Conservation (phyloP, 2,329 filamentous ascomycete genomes). For the Falciphora oryzae region DNA sequence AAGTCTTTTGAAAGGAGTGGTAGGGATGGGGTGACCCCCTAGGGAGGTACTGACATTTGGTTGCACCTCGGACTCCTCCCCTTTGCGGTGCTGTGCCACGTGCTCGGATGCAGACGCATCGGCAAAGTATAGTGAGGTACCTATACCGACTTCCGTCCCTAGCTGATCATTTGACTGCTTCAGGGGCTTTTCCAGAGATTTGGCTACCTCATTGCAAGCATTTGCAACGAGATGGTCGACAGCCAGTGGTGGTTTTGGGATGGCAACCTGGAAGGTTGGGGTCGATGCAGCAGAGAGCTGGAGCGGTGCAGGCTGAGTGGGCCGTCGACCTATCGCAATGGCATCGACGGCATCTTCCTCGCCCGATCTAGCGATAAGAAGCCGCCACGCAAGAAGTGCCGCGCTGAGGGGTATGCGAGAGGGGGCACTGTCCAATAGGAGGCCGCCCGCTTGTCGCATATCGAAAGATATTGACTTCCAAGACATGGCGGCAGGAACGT, state of each 20-base stretch:
- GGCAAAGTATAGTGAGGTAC: constrained; percentile 1
- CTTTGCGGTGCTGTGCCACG: not conserved
- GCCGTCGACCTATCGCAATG: not conserved
- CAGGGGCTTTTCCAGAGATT: not conserved
- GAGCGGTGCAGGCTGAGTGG: not conserved
- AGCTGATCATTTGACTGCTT: not conserved
- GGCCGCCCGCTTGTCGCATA: not conserved
- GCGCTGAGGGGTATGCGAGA: constrained; percentile 6
- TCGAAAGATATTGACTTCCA: constrained; percentile 2
- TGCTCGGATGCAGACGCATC: not conserved
- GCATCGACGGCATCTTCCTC: constrained; percentile 8
- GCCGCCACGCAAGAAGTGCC: constrained; percentile 6
- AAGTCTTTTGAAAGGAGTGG: not conserved
- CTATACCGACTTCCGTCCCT: not conserved
- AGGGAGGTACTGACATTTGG: not conserved
- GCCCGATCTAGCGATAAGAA: constrained; percentile 7
- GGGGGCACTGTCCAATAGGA: not conserved
- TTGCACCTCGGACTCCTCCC: not conserved
- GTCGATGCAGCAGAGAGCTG: not conserved
- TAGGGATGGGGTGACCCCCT: not conserved
- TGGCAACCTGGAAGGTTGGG: not conserved
- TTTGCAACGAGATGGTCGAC: not conserved
- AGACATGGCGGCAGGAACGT: not conserved
- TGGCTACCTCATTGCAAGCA: not conserved
- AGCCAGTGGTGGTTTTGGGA: constrained; percentile 1